A percentile compares a stretch with the other conserved stretches of the same genome.
Evolutionary conservation across 305 asterid genomes (phyloP).

Genomic region (Plantago rigida): DNA sequence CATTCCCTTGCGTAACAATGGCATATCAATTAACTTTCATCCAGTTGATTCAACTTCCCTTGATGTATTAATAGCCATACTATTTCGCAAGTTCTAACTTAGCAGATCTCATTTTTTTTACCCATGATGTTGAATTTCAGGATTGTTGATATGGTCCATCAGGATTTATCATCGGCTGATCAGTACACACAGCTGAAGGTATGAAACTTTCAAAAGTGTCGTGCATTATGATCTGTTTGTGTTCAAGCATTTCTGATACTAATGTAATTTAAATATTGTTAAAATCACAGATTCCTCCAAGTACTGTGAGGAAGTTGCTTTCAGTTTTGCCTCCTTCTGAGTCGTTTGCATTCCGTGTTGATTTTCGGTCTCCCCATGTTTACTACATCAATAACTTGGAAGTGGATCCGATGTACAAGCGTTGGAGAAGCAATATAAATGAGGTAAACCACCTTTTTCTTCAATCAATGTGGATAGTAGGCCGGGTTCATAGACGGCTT

Average conservation of each 20-base stretch:
- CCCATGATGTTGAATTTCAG: slow-evolving; percentile 40
- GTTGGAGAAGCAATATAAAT: slow-evolving; percentile 90
- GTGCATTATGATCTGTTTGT: slow-evolving; percentile 18
- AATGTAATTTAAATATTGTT: slow-evolving; percentile 24
- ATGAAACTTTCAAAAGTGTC: slow-evolving; percentile 28
- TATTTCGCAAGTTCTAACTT: slow-evolving; percentile 22
- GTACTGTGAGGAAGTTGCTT: slow-evolving; percentile 67
- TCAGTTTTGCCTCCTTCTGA: slow-evolving; percentile 81
- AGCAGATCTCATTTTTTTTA: slow-evolving; percentile 21
- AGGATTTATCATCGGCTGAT: slow-evolving; percentile 87
- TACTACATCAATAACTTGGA: slow-evolving; percentile 89
- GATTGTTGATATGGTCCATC: slow-evolving; percentile 83
- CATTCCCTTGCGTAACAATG: too few relatives aligned
- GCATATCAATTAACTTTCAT: neutral
- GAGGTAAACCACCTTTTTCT: slow-evolving; percentile 45
- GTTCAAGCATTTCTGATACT: slow-evolving; percentile 21
- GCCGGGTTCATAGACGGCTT: slow-evolving; percentile 24
- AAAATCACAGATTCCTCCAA: slow-evolving; percentile 64
- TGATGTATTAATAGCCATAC: slow-evolving; percentile 19
- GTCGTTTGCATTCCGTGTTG: slow-evolving; percentile 67
- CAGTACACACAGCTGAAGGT: slow-evolving; percentile 82
- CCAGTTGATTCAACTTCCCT: neutral
- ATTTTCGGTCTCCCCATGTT: slow-evolving; percentile 87
- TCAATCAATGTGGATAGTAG: slow-evolving; percentile 13
- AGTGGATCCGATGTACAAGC: slow-evolving; percentile 79